phyloP scores from a whole-genome alignment of 306 rosid species.

The Corylus heterophylla region DNA sequence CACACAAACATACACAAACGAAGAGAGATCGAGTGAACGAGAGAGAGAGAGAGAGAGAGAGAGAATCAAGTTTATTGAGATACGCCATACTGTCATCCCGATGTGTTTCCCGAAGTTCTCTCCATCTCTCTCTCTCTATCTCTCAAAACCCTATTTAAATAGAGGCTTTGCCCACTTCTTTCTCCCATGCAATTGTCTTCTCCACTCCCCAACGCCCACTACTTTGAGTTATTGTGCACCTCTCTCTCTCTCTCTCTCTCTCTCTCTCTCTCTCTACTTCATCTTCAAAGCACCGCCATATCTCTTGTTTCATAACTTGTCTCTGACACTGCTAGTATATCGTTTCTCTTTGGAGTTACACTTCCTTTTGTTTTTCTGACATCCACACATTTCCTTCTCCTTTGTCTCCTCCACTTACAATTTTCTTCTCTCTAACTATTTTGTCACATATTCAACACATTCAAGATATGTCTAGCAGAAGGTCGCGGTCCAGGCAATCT shows the following conservation, averaged over 20 bases:
- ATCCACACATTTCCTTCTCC: neutral
- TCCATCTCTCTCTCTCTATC: slow-evolving; percentile 4
- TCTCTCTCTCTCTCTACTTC: slow-evolving; percentile 8
- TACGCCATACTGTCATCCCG: neutral
- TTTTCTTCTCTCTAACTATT: no score
- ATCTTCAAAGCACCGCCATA: neutral
- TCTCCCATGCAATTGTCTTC: slow-evolving; percentile 46
- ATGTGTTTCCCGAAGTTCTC: neutral
- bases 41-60: neutral
- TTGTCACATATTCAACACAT: neutral
- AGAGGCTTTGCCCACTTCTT: slow-evolving; percentile 32
- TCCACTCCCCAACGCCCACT: slow-evolving; percentile 28
- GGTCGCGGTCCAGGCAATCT: slow-evolving; percentile 76
- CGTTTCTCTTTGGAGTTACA: neutral
- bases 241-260: slow-evolving; percentile 13
- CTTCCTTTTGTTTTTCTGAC: slow-evolving; percentile 8
- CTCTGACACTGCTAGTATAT: neutral
- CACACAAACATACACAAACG: neutral
- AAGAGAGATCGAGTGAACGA: neutral
- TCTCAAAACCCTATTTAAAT: slow-evolving; percentile 33
- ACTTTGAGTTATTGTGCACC: slow-evolving; percentile 20
- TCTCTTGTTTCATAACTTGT: neutral
- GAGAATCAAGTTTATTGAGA: slow-evolving; percentile 7
- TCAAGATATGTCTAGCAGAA: slow-evolving; percentile 64
- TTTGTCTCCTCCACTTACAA: neutral